Evolutionary conservation across 208 protist species (phyloP).

Genomic region (Leishmania gerbilli): DNA sequence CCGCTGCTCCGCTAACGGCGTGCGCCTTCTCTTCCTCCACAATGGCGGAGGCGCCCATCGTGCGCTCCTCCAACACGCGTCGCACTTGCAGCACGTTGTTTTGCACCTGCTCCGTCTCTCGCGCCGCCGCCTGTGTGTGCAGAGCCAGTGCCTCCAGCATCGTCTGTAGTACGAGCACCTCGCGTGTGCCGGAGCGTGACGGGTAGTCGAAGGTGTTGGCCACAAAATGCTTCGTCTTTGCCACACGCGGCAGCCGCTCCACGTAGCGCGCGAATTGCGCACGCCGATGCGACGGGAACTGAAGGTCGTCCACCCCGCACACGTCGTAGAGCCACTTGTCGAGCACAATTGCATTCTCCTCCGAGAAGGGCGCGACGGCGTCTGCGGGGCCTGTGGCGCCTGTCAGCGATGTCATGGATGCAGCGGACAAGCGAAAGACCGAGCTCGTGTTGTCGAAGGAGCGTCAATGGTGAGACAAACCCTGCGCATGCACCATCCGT

Average conservation of each 20-base stretch:
- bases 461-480: not conserved
- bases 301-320: constrained; percentile 51
- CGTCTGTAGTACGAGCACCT: constrained; percentile 55
- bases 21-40: constrained; percentile 17
- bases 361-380: constrained; percentile 23
- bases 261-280: constrained; percentile 44
- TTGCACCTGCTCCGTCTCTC: constrained; percentile 19
- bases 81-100: constrained; percentile 31
- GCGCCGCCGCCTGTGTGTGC: constrained; percentile 25
- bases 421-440: not conserved
- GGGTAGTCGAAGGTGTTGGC: constrained; percentile 53
- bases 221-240: constrained; percentile 29
- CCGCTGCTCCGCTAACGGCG: constrained; percentile 2
- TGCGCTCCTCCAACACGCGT: constrained; percentile 33
- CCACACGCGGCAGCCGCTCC: constrained; percentile 24
- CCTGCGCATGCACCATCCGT: not conserved
- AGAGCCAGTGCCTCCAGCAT: constrained; percentile 34
- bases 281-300: constrained; percentile 60
- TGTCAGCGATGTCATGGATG: not conserved
- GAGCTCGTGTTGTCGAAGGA: not conserved
- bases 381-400: not conserved
- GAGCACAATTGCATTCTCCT: constrained; percentile 50
- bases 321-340: constrained; percentile 71
- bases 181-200: constrained; percentile 51
- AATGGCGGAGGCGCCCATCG: constrained; percentile 33